Evolutionary conservation across 306 rosid genomes (phyloP).

Genomic region (Urtica urens): DNA sequence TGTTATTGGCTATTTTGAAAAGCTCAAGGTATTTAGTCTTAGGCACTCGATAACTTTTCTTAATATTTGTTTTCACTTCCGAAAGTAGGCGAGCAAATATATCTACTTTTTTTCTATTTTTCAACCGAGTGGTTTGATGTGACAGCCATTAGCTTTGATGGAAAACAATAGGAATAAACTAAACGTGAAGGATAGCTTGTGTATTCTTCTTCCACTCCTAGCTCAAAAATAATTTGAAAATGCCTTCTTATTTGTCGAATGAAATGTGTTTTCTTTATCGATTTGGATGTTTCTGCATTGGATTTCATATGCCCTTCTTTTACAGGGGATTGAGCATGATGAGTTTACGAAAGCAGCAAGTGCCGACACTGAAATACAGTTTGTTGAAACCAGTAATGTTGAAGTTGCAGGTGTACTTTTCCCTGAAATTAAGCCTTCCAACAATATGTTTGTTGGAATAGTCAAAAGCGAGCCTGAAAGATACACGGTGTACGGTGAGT

Average conservation of each 20-base stretch:
- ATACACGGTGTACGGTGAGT: constrained; percentile 73
- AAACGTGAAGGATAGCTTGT: too few relatives aligned
- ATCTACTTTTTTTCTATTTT: too few relatives aligned
- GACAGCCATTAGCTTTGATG: too few relatives aligned
- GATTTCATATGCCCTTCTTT: too few relatives aligned
- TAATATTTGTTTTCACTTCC: background rate
- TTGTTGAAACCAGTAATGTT: constrained; percentile 44
- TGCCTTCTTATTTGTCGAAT: too few relatives aligned
- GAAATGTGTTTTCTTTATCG: too few relatives aligned
- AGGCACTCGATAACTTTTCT: background rate
- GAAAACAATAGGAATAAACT: too few relatives aligned
- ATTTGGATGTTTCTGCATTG: too few relatives aligned
- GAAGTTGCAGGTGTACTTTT: constrained; percentile 62
- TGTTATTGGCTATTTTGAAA: constrained; percentile 54
- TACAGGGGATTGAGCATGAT: constrained; percentile 55
- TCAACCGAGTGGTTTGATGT: too few relatives aligned
- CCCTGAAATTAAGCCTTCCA: constrained; percentile 40
- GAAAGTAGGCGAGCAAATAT: too few relatives aligned
- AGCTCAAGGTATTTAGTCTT: constrained; percentile 44
- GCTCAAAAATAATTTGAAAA: too few relatives aligned
- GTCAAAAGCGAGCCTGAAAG: constrained; percentile 80
- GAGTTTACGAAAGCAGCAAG: constrained; percentile 67
- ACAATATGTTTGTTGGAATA: constrained; percentile 51
- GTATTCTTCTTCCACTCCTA: too few relatives aligned
- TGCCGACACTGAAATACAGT: constrained; percentile 68